Percentiles rank a stretch among this genome's conserved stretches.
phyloP scores from a whole-genome alignment of 169 alveolate species.

The Perkinsus chesapeaki region DNA sequence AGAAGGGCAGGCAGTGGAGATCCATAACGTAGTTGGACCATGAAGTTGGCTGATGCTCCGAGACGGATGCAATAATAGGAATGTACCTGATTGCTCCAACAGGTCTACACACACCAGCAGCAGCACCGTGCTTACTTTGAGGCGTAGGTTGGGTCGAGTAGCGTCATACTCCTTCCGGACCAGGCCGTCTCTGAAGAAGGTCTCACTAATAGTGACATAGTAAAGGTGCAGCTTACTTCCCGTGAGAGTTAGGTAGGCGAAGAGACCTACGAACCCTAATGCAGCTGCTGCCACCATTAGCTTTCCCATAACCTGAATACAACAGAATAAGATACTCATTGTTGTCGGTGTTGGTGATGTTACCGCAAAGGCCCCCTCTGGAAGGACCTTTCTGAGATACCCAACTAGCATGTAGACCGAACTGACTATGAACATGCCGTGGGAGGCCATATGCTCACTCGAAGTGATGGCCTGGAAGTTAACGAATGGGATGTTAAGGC shows the following conservation, averaged over 20 bases:
- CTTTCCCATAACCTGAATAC: slow-evolving; percentile 8
- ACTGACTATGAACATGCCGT: slow-evolving; percentile 78
- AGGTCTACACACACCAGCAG: too few species aligned
- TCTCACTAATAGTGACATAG: slow-evolving; percentile 26
- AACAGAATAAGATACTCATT: neutral
- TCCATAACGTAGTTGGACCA: slow-evolving; percentile 70
- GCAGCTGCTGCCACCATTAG: slow-evolving; percentile 8
- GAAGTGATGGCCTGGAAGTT: slow-evolving; percentile 75
- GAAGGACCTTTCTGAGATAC: neutral
- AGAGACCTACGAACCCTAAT: slow-evolving; percentile 6
- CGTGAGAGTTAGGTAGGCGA: slow-evolving; percentile 34
- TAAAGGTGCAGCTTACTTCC: slow-evolving; percentile 41
- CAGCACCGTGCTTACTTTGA: slow-evolving; percentile 24
- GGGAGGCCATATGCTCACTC: slow-evolving; percentile 94
- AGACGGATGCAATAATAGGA: slow-evolving; percentile 96
- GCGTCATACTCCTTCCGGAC: slow-evolving; percentile 89
- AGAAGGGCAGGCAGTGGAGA: slow-evolving; percentile 26
- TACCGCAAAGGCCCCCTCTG: slow-evolving; percentile 4
- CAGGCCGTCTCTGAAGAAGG: slow-evolving; percentile 75
- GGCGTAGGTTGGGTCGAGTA: slow-evolving; percentile 96
- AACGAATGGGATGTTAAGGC: slow-evolving; percentile 92
- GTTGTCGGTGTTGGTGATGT: neutral
- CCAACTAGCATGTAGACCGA: slow-evolving; percentile 17
- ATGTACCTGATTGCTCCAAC: too few species aligned
- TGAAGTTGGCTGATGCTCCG: slow-evolving; percentile 98